Conservation (phyloP, 257 asterid species). For the Verbascum thapsus region DNA sequence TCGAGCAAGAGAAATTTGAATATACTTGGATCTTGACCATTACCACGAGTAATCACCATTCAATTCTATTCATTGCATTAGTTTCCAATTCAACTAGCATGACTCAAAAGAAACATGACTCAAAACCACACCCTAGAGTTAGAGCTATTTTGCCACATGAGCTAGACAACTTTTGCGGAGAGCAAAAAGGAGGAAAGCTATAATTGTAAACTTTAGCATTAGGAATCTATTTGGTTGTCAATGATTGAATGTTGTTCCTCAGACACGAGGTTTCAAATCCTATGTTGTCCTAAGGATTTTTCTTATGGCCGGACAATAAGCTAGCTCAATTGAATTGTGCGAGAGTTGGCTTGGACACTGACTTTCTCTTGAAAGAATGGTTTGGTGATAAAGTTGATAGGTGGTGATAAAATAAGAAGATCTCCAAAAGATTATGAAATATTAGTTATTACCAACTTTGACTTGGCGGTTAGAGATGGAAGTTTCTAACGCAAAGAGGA, state of each 20-base stretch:
- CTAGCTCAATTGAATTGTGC: no score
- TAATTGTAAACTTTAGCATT: not conserved
- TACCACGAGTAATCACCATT: not conserved
- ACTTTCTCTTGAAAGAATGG: not conserved
- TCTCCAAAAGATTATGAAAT: not conserved
- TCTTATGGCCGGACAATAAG: no score
- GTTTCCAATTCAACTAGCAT: not conserved
- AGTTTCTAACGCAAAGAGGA: not conserved
- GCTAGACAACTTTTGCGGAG: not conserved
- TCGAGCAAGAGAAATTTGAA: not conserved
- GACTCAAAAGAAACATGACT: not conserved
- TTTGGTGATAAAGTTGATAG: not conserved
- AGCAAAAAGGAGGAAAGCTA: constrained; percentile 2
- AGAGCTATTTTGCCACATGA: not conserved
- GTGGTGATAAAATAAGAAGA: not conserved
- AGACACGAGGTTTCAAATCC: no score
- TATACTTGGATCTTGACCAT: not conserved
- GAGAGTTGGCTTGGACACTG: no score
- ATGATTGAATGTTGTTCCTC: no score
- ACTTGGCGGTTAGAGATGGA: not conserved
- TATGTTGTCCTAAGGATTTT: no score
- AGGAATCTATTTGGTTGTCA: constrained; percentile 1
- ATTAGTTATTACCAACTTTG: not conserved
- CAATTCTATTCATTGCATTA: not conserved
- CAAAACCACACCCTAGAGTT: not conserved